phyloP scores from a whole-genome alignment of 179 eudicot genomes.

The Drosera spatulata region DNA sequence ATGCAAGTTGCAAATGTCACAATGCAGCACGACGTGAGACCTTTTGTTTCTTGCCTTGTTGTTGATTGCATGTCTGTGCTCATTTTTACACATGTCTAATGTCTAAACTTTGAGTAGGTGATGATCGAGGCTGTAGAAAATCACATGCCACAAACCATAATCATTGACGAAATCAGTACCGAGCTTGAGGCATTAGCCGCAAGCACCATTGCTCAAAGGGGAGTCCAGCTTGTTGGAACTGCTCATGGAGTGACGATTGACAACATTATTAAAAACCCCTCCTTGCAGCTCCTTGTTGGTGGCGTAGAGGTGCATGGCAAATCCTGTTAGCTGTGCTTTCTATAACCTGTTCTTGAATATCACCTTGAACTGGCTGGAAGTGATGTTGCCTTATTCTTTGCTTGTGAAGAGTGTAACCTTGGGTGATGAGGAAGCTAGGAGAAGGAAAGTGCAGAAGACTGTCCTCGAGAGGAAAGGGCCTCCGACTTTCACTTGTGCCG shows the following conservation, averaged over 20 bases:
- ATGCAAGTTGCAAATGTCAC: slow-evolving; percentile 98
- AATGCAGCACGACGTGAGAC: slow-evolving; percentile 89
- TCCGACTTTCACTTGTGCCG: slow-evolving; percentile 87
- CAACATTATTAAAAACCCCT: slow-evolving; percentile 80
- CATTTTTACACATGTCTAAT: neutral
- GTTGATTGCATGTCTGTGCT: neutral
- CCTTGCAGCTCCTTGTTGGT: slow-evolving; percentile 89
- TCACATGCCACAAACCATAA: slow-evolving; percentile 92
- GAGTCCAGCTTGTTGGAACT: slow-evolving; percentile 97
- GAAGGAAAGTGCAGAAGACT: slow-evolving; percentile 96
- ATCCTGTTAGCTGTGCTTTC: neutral
- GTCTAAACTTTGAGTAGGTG: slow-evolving; percentile 33
- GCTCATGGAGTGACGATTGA: slow-evolving; percentile 98
- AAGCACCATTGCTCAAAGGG: slow-evolving; percentile 97
- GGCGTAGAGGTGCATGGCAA: slow-evolving; percentile 70
- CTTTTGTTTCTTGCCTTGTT: slow-evolving; percentile 1
- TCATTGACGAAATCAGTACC: slow-evolving; percentile 97
- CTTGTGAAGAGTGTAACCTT: slow-evolving; percentile 74
- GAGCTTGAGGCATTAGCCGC: slow-evolving; percentile 98
- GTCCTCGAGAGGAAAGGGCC: slow-evolving; percentile 98
- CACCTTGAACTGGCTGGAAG: slow-evolving; percentile 1
- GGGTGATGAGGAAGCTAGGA: slow-evolving; percentile 98
- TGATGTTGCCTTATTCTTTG: slow-evolving; percentile 2
- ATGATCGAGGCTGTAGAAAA: slow-evolving; percentile 99
- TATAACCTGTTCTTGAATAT: neutral